These are phyloP conservation scores for Filosporella fistucella DNA, from an alignment of 495 filamentous ascomycete genomes.

Conservation along the genomic window DNA sequence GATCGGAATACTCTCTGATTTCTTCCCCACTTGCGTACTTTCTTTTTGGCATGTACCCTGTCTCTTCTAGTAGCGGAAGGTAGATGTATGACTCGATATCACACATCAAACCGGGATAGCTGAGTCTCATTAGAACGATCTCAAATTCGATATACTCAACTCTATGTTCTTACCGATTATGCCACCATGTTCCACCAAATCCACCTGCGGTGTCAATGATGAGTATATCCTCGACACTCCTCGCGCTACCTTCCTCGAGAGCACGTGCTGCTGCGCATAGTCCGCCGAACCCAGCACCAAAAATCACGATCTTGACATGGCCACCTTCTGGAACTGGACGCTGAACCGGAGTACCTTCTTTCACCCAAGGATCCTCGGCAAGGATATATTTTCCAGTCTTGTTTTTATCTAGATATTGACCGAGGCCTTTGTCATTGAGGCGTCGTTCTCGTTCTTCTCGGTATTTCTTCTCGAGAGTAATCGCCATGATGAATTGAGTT, in stretches of 20 bases:
- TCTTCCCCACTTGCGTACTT: slow-evolving; percentile 30
- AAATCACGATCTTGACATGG: slow-evolving; percentile 37
- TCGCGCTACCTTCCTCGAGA: slow-evolving; percentile 42
- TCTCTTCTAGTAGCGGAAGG: slow-evolving; percentile 26
- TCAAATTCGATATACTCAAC: background rate
- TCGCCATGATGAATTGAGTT: background rate
- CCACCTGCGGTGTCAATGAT: slow-evolving; percentile 25
- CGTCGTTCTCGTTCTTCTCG: background rate
- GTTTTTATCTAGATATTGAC: background rate
- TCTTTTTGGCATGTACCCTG: slow-evolving; percentile 24
- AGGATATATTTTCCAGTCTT: slow-evolving; percentile 1
- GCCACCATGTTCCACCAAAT: slow-evolving; percentile 27
- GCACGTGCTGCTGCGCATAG: slow-evolving; percentile 39
- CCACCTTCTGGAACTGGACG: background rate
- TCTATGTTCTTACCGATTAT: slow-evolving; percentile 14
- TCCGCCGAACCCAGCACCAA: slow-evolving; percentile 50
- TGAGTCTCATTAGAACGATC: background rate
- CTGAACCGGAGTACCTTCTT: background rate
- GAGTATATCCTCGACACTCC: slow-evolving; percentile 17
- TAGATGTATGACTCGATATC: slow-evolving; percentile 28
- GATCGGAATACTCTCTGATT: slow-evolving; percentile 39
- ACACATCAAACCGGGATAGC: slow-evolving; percentile 22
- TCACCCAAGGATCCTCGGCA: slow-evolving; percentile 4
- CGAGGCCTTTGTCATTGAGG: background rate
- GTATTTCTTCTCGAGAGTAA: background rate